Evolutionary conservation across 805 yeast species (phyloP).

Genomic region (Hanseniaspora osmophila): DNA sequence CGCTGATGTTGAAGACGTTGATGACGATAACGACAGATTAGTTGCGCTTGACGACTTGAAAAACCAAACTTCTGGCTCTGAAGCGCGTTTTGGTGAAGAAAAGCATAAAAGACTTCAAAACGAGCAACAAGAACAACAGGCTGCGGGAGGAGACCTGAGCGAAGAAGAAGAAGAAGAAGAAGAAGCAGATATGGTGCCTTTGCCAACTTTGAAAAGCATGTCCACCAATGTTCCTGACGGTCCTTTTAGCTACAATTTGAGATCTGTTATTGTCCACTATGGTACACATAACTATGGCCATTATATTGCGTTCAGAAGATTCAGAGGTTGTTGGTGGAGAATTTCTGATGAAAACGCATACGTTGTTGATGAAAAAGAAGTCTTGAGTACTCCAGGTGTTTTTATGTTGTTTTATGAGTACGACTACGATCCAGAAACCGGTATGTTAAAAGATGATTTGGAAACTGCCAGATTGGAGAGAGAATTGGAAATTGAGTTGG

Average conservation of each 20-base stretch:
- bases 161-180: conserved; percentile 5
- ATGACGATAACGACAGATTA: conserved; percentile 5
- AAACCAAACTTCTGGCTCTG: background rate
- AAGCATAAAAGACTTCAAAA: conserved; percentile 4
- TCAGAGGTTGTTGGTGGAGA: conserved; percentile 87
- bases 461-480: conserved; percentile 8
- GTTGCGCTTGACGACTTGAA: conserved; percentile 1
- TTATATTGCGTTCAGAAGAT: conserved; percentile 74
- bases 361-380: conserved; percentile 68
- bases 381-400: conserved; percentile 68
- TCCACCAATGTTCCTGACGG: conserved; percentile 24
- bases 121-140: conserved; percentile 2
- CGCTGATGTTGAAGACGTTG: conserved; percentile 6
- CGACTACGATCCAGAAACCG: conserved; percentile 24
- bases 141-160: background rate
- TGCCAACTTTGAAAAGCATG: conserved; percentile 6
- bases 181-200: conserved; percentile 6
- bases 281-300: conserved; percentile 98
- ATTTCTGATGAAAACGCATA: conserved; percentile 82
- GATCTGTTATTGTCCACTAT: conserved; percentile 81
- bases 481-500: conserved; percentile 10
- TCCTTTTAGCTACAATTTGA: conserved; percentile 49
- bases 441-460: conserved; percentile 18
- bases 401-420: conserved; percentile 84
- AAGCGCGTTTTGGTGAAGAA: too few relatives aligned